Percentiles rank a stretch among this genome's conserved stretches.
These are phyloP conservation scores for Beta corolliflora DNA, from an alignment of 179 eudicot species.

Conservation along the genomic window DNA sequence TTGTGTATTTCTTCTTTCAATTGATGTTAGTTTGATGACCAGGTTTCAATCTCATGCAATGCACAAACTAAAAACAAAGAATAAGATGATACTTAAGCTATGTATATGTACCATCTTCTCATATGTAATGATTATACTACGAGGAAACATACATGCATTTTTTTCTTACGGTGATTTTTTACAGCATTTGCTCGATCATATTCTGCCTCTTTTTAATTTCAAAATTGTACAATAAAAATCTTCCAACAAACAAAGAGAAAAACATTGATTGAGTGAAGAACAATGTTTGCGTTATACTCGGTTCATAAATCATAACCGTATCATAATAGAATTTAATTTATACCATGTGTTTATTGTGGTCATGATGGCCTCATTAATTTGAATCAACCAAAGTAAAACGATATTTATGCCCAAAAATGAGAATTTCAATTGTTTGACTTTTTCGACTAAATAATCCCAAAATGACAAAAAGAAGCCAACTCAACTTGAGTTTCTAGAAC, in stretches of 20 bases:
- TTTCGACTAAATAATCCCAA: not conserved
- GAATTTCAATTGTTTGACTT: not conserved
- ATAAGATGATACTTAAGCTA: too few relatives aligned
- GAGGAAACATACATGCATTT: too few relatives aligned
- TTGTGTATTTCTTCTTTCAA: too few relatives aligned
- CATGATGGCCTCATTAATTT: not conserved
- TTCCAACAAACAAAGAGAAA: not conserved
- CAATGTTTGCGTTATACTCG: not conserved
- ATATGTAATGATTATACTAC: too few relatives aligned
- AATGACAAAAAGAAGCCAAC: not conserved
- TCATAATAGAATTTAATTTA: not conserved
- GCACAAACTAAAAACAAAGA: too few relatives aligned
- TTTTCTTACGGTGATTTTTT: too few relatives aligned
- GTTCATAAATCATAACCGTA: not conserved
- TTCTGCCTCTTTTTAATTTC: too few relatives aligned
- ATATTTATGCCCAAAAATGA: not conserved
- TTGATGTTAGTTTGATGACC: too few relatives aligned
- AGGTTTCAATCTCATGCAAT: too few relatives aligned
- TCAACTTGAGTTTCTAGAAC: too few relatives aligned
- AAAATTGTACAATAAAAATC: not conserved
- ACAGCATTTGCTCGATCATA: too few relatives aligned
- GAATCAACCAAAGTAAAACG: not conserved
- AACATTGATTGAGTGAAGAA: not conserved
- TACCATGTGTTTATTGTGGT: not conserved
- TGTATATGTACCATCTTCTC: too few relatives aligned